A percentile compares a stretch with the other conserved stretches of the same genome.
phyloP scores from a whole-genome alignment of 2,329 filamentous ascomycete species.

The Aspergillus candidus region DNA sequence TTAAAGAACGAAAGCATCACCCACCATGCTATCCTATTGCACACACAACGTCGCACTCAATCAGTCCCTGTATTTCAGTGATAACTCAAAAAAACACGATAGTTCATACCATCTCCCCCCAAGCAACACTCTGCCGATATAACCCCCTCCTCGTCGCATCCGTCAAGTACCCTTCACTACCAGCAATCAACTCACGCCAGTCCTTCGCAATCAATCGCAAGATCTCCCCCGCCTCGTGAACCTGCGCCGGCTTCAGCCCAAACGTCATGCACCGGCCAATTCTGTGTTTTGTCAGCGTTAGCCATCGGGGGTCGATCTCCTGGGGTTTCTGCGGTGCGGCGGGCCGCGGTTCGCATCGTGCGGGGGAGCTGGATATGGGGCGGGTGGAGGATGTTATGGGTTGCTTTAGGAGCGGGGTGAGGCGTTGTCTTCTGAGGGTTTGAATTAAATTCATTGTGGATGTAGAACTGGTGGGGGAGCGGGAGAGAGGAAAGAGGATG shows the following conservation, averaged over 20 bases:
- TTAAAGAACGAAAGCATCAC: constrained; percentile 9
- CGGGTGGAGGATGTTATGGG: constrained; percentile 6
- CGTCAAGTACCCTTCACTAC: constrained; percentile 69
- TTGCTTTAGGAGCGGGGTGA: constrained; percentile 10
- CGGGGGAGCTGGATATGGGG: constrained; percentile 18
- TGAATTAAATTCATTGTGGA: constrained; percentile 19
- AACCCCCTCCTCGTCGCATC: constrained; percentile 56
- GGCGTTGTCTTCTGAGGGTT: constrained; percentile 14
- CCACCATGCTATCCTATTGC: constrained; percentile 43
- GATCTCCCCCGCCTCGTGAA: constrained; percentile 53
- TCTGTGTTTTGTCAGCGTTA: constrained; percentile 59
- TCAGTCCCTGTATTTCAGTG: constrained; percentile 13
- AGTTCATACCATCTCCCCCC: constrained; percentile 71
- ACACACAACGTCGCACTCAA: constrained; percentile 2
- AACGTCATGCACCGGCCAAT: constrained; percentile 71
- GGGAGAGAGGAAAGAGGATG: constrained; percentile 4
- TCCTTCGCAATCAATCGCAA: constrained; percentile 55
- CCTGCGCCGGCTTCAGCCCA: constrained; percentile 57
- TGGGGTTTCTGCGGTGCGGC: constrained; percentile 18
- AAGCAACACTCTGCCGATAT: constrained; percentile 62
- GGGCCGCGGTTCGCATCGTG: constrained; percentile 8
- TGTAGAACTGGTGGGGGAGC: neutral
- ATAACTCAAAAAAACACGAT: neutral
- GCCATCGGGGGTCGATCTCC: constrained; percentile 56
- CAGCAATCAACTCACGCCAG: constrained; percentile 67